Conservation (phyloP, 257 asterid genomes). For the Solanum chiquidenum region DNA sequence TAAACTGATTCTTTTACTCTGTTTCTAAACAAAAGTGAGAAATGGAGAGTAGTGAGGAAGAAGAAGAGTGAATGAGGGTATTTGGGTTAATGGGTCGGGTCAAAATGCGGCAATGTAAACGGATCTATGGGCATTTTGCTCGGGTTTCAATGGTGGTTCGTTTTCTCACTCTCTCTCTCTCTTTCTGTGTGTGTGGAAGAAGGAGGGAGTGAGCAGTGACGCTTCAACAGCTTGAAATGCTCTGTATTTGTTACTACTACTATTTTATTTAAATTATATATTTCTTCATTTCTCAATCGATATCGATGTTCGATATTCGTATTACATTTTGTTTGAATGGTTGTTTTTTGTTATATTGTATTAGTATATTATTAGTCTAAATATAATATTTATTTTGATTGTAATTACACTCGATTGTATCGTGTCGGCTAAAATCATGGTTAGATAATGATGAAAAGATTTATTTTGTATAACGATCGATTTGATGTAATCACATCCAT, state of each 20-base stretch:
- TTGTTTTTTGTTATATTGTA: no score
- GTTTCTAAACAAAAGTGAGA: neutral
- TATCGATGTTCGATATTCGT: no score
- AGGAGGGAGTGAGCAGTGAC: constrained; percentile 4
- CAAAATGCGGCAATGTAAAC: constrained; percentile 17
- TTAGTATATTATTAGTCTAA: no score
- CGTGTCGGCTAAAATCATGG: no score
- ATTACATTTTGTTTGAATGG: no score
- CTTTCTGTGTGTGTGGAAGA: neutral
- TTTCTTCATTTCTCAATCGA: no score
- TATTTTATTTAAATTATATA: neutral
- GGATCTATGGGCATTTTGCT: constrained; percentile 25
- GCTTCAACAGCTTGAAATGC: constrained; percentile 4
- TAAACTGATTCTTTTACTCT: neutral
- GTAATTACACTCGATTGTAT: no score
- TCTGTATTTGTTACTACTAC: neutral
- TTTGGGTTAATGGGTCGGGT: constrained; percentile 14
- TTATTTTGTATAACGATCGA: no score
- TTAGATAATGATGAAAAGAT: no score
- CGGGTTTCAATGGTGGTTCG: neutral
- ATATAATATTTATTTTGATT: no score
- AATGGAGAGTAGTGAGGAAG: neutral
- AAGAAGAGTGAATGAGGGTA: neutral
- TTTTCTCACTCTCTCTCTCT: neutral
- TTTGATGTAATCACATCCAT: no score